These are phyloP conservation scores for Arabis hirsuta DNA, from an alignment of 345 rosid species.

Conservation along the genomic window DNA sequence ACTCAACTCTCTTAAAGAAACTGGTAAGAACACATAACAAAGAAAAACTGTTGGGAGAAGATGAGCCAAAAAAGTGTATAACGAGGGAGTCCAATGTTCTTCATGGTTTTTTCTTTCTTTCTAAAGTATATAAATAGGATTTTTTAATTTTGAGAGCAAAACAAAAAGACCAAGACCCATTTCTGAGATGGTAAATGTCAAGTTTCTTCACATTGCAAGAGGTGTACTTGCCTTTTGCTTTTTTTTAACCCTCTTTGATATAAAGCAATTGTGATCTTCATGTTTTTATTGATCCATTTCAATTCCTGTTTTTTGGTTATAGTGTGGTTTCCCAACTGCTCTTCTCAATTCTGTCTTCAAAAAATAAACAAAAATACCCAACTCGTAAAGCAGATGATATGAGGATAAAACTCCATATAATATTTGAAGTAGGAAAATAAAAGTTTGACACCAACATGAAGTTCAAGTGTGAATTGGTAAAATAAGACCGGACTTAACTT, in stretches of 20 bases:
- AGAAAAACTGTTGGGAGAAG: slow-evolving; percentile 5
- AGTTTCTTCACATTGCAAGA: slow-evolving; percentile 38
- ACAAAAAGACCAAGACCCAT: slow-evolving; percentile 37
- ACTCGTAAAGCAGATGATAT: slow-evolving; percentile 10
- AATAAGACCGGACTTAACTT: not conserved
- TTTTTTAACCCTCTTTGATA: slow-evolving; percentile 21
- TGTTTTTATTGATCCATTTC: slow-evolving; percentile 15
- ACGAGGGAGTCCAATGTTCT: slow-evolving; percentile 33
- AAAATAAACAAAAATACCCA: not conserved
- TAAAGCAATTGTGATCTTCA: slow-evolving; percentile 41
- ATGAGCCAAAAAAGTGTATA: slow-evolving; percentile 35
- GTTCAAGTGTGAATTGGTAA: not conserved
- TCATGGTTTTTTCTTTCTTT: slow-evolving; percentile 16
- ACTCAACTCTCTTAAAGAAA: slow-evolving; percentile 69
- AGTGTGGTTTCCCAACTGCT: not conserved
- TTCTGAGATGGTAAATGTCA: slow-evolving; percentile 42
- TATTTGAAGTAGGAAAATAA: not conserved
- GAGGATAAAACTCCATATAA: not conserved
- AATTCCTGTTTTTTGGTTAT: not conserved
- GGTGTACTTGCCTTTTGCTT: slow-evolving; percentile 28
- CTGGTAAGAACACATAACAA: slow-evolving; percentile 40
- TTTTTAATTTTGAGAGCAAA: slow-evolving; percentile 34
- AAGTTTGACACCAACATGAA: not conserved
- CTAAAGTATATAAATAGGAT: slow-evolving; percentile 41
- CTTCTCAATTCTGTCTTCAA: not conserved